A percentile compares a stretch with the other conserved stretches of the same genome.
phyloP scores from a whole-genome alignment of 139 green algal species.

The Chlamydomonas sp. region DNA sequence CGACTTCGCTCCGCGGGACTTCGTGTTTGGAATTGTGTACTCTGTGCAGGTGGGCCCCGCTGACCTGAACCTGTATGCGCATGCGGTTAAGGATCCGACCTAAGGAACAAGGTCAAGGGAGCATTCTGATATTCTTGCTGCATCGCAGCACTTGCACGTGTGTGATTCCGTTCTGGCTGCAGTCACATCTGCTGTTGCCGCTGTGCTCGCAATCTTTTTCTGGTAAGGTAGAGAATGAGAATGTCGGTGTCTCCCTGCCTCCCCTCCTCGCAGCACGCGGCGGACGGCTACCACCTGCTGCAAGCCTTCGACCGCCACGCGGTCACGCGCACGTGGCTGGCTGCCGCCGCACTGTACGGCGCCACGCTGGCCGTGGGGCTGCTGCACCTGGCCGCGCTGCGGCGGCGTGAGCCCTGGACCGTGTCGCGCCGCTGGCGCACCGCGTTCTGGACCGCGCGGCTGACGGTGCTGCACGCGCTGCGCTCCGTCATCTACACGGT shows the following conservation, averaged over 20 bases:
- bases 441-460: slow-evolving; percentile 3
- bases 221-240: too few species aligned
- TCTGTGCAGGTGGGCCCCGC: too few species aligned
- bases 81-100: too few species aligned
- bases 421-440: neutral
- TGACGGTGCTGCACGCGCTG: slow-evolving; percentile 29
- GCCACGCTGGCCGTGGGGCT: slow-evolving; percentile 6
- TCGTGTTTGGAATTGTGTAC: slow-evolving; percentile 1
- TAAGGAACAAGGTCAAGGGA: too few species aligned
- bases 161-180: too few species aligned
- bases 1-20: neutral
- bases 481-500: slow-evolving; percentile 18
- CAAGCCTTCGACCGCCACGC: neutral
- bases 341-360: slow-evolving; percentile 18
- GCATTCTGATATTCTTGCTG: too few species aligned
- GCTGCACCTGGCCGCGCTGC: slow-evolving; percentile 1
- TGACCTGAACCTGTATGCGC: too few species aligned
- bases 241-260: too few species aligned
- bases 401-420: neutral
- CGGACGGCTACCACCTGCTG: neutral
- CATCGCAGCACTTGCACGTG: too few species aligned
- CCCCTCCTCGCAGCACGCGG: slow-evolving; percentile 8
- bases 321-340: slow-evolving; percentile 8
- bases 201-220: too few species aligned
- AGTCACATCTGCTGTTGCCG: too few species aligned